A percentile compares a stretch with the other conserved stretches of the same genome.
These are phyloP conservation scores for Starmerella powellii DNA, from an alignment of 805 yeast genomes.

Conservation along the genomic window DNA sequence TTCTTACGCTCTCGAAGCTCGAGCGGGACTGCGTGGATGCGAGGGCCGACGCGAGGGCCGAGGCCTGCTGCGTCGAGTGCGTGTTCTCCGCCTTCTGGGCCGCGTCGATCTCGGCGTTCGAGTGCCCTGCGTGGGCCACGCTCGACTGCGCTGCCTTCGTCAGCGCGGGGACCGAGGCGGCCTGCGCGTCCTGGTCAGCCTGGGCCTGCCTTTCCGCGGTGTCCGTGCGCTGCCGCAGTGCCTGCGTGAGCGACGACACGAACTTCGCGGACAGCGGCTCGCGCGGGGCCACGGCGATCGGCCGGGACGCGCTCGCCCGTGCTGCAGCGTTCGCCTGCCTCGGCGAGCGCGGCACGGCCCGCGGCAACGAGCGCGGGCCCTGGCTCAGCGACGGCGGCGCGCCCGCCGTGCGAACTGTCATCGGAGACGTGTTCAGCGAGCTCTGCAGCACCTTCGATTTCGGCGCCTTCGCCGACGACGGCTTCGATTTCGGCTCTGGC, in stretches of 20 bases:
- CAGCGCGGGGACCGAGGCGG: too few species aligned
- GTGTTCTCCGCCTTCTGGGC: neutral
- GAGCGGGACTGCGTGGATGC: neutral
- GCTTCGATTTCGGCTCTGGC: too few species aligned
- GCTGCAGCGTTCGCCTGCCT: slow-evolving; percentile 20
- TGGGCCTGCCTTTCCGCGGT: neutral
- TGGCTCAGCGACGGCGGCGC: too few species aligned
- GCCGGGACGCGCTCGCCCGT: slow-evolving; percentile 14
- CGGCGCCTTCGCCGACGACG: too few species aligned
- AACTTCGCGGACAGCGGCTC: slow-evolving; percentile 17
- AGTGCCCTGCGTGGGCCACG: neutral
- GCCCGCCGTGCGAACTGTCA: too few species aligned
- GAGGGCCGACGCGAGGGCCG: neutral
- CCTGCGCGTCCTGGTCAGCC: too few species aligned
- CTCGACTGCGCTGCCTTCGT: too few species aligned
- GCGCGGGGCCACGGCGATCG: slow-evolving; percentile 17
- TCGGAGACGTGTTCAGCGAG: too few species aligned
- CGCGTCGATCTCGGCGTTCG: too few species aligned
- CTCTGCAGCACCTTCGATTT: too few species aligned
- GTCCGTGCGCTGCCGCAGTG: slow-evolving; percentile 5
- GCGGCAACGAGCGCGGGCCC: too few species aligned
- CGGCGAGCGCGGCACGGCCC: too few species aligned
- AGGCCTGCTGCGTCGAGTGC: neutral
- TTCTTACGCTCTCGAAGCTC: slow-evolving; percentile 1
- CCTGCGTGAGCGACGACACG: slow-evolving; percentile 14